A percentile compares a stretch with the other conserved stretches of the same genome.
These are phyloP conservation scores for Metschnikowia lachancei DNA, from an alignment of 805 yeast genomes.

Conservation along the genomic window DNA sequence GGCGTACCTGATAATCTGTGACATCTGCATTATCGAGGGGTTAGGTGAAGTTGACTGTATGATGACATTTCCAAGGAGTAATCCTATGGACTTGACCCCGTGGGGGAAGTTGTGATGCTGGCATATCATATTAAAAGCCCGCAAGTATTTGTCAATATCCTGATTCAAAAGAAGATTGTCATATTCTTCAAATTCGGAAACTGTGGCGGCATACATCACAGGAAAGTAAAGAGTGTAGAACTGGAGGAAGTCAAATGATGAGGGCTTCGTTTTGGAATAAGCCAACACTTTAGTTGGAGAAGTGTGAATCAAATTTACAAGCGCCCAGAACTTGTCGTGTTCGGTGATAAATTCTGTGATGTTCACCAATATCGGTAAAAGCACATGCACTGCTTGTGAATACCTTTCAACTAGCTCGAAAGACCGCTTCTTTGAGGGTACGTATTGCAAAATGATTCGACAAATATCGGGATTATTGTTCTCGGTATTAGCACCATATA, in stretches of 20 bases:
- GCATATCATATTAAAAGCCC: conserved; percentile 48
- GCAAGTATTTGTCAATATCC: conserved; percentile 49
- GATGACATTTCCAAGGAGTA: conserved; percentile 47
- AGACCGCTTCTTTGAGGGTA: conserved; percentile 41
- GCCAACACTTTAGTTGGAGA: background rate
- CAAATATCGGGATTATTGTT: conserved; percentile 35
- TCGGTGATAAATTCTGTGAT: conserved; percentile 41
- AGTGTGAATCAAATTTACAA: conserved; percentile 12
- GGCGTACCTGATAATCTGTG: conserved; percentile 54
- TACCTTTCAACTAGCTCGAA: conserved; percentile 49
- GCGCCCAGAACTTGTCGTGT: conserved; percentile 51
- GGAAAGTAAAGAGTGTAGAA: conserved; percentile 53
- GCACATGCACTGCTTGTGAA: conserved; percentile 51
- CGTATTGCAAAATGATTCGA: conserved; percentile 38
- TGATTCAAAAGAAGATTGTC: conserved; percentile 46
- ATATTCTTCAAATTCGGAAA: conserved; percentile 57
- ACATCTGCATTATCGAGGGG: conserved; percentile 54
- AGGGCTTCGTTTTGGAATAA: conserved; percentile 13
- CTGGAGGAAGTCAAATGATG: conserved; percentile 37
- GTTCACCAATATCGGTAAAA: conserved; percentile 52
- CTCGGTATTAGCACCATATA: conserved; percentile 41
- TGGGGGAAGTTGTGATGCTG: conserved; percentile 51
- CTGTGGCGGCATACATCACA: conserved; percentile 55
- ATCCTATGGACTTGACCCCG: conserved; percentile 42
- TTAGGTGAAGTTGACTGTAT: conserved; percentile 54